A percentile compares a stretch with the other conserved stretches of the same genome.
These are phyloP conservation scores for Jackrogersella multiformis DNA, from an alignment of 495 filamentous ascomycete genomes.

Conservation along the genomic window DNA sequence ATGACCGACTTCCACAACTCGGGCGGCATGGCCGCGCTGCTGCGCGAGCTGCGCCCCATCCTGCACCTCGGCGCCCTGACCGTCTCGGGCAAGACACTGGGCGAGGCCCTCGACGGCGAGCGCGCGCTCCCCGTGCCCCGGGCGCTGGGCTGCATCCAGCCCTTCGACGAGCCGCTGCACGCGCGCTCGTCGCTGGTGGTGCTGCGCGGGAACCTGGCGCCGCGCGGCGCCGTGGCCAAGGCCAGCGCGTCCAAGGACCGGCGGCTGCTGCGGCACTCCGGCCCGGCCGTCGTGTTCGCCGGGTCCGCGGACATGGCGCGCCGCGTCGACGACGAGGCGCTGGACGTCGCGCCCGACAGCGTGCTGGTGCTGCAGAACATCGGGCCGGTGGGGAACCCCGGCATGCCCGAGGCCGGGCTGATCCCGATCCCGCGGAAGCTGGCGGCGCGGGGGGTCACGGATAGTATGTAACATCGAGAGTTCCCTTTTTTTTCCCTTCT, in stretches of 20 bases:
- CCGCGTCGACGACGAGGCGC: constrained; percentile 65
- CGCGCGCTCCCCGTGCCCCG: constrained; percentile 55
- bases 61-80: constrained; percentile 66
- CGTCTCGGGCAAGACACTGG: constrained; percentile 66
- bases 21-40: constrained; percentile 69
- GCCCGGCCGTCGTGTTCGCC: constrained; percentile 67
- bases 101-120: constrained; percentile 60
- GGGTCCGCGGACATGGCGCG: constrained; percentile 64
- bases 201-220: constrained; percentile 63
- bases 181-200: constrained; percentile 64
- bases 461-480: no score
- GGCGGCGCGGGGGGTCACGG: constrained; percentile 63
- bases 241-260: constrained; percentile 68
- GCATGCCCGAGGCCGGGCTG: constrained; percentile 74
- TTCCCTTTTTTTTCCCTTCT: no score
- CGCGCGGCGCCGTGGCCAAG: constrained; percentile 67
- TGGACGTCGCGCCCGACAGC: constrained; percentile 61
- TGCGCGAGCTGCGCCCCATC: constrained; percentile 65
- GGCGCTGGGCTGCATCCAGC: constrained; percentile 57
- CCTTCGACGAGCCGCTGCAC: constrained; percentile 63
- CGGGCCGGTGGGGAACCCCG: constrained; percentile 71
- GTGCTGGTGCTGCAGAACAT: constrained; percentile 70
- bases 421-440: constrained; percentile 73
- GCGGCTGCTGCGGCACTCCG: constrained; percentile 60
- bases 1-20: constrained; percentile 78